Base-by-base conservation (phyloP, 306 rosid species). In the Elaeagnus macrophylla region DNA sequence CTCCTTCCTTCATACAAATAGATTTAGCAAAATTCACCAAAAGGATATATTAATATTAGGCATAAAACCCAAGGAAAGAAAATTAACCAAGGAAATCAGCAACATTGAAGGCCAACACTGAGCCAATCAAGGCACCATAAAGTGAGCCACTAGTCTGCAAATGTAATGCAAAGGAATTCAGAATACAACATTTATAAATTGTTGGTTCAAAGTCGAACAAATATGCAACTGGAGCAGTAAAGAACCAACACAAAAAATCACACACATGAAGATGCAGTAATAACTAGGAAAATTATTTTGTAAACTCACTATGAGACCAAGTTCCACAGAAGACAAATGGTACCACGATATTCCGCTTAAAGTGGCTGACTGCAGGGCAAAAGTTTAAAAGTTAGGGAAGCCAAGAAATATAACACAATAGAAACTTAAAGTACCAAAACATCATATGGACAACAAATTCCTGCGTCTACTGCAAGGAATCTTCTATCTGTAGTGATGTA, bases 61-160 rank as follows among this genome's bases (percentile, higher is more conserved):
- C 45, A 53, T 18, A 43, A 13, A 67, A 54, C 61, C 56, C 38
- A 40, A 57, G 12, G n/a, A 42, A 53, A 68, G 52, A 25, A 56
- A 57, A 78, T 72, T 60, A 61, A 87, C 97, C 97, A 63, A 91
- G 46, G 74, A 84, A 78, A 65, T 87, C 99, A 52, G 95, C 93
- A 84, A 84, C 36, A 43, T 75, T 84, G 65, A 87, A 91, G 64
- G 96, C 99, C 79, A 91, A 60, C 47, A 71, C 39, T 56, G 99
- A 91, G 68, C 99, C 99, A 61, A 87, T 78, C 70, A 91, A 74
- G 52, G 99, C 99, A 65, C 99, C 99, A 69, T 84, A 87, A 61
- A 91, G 67, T 20, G 99, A 91, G 69, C 99, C 96, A 71, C 99
- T 91, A 62, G 96, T 87, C 99, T 91, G 85, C 72, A 80, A 77